Percentiles rank a stretch among this genome's conserved stretches.
Evolutionary conservation across 2,329 filamentous ascomycete species (phyloP).

Genomic region (Monosporascus sp.): DNA sequence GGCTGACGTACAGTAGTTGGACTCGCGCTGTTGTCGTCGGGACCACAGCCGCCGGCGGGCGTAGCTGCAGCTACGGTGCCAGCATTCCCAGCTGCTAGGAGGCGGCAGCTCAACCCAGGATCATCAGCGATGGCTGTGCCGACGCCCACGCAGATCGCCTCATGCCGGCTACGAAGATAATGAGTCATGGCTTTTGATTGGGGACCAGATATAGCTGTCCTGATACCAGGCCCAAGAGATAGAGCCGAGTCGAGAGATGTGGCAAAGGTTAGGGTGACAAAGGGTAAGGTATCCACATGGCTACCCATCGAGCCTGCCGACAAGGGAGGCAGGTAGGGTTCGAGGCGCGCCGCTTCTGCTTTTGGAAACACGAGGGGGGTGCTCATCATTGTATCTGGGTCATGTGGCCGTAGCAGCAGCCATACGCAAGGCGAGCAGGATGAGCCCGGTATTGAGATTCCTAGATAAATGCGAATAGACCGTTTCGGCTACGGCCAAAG

Average conservation of each 20-base stretch:
- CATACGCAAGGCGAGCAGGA: not conserved
- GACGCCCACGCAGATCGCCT: constrained; percentile 79
- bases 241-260: constrained; percentile 81
- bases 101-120: constrained; percentile 77
- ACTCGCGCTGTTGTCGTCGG: constrained; percentile 36
- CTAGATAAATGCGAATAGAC: not conserved
- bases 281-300: constrained; percentile 10
- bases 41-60: constrained; percentile 24
- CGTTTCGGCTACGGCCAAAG: not conserved
- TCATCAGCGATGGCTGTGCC: constrained; percentile 82
- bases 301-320: not conserved
- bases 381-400: not conserved
- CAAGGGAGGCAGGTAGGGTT: constrained; percentile 25
- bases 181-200: constrained; percentile 91
- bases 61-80: constrained; percentile 30
- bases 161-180: constrained; percentile 74
- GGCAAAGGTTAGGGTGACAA: constrained; percentile 81
- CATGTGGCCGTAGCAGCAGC: not conserved
- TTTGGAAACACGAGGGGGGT: constrained; percentile 21
- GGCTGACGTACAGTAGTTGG: constrained; percentile 53
- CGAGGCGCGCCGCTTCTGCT: constrained; percentile 21
- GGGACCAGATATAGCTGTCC: constrained; percentile 76
- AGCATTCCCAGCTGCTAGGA: constrained; percentile 42
- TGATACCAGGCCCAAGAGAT: constrained; percentile 70
- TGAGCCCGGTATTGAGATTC: not conserved